Evolutionary conservation across 805 yeast genomes (phyloP), one percentile per base, ranked within the genome.

Genomic region (Nakazawaea peltata): DNA sequence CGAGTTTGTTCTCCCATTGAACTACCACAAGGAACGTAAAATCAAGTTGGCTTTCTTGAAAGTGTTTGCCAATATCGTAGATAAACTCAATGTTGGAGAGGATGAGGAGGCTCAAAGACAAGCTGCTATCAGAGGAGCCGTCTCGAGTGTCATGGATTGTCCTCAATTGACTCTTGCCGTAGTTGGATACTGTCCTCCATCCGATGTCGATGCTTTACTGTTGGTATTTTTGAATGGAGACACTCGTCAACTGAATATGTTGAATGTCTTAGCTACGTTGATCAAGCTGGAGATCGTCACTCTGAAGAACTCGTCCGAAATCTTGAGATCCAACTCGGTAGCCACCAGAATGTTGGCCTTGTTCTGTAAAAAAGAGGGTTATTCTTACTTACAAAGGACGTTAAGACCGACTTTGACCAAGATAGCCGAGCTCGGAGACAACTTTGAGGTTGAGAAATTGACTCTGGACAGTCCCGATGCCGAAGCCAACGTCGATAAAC

Each of bases 241-340:
- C 33, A 69, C 65, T 17, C 53, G 65, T 15, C 57, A 66, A 41
- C 24, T 33, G 1, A 59, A 26, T 46, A 63, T 54, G 44, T 59
- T 36, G 42, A 55, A 64, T 10, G 54, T 82, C 17, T 74, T 84
- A 27, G 54, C 69, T 2, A 64, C 69, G 8, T 56, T 82, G 31
- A 61, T 85, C 14, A 61, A 60, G 19, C 74, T 72, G 39, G 95
- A 85, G 50, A 79, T 86, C 16, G 51, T 61, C 33, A 63, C 59
- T 19, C 75, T 83, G 0, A 56, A 71, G 1, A 70, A 80, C 40
- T 71, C 82, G 14, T 73, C 82, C 21, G 92, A 83, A 49, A 74
- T 86, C 21, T 65, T 86, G 46, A 68, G 95, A 47, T 69, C 92
- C 36, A 86, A 86, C 52, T 78, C 88, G 34, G 81, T 85, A 25